These are phyloP conservation scores for Lactarius akahatsu DNA, from an alignment of 768 basidiomycete genomes.

Conservation along the genomic window DNA sequence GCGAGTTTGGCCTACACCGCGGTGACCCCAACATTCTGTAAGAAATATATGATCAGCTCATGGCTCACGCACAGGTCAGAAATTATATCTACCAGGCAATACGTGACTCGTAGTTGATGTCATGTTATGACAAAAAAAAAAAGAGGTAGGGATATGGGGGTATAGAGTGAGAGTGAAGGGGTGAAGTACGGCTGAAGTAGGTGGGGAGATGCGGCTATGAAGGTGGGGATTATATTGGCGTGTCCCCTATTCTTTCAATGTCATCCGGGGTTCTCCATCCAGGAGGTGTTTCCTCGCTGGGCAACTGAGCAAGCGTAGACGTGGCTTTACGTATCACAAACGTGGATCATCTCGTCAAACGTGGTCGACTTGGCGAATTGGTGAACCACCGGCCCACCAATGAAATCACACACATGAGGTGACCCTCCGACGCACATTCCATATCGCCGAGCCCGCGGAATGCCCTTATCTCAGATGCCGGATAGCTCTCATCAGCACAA, in stretches of 20 bases:
- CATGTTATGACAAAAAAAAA: slow-evolving; percentile 3
- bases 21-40: slow-evolving; percentile 78
- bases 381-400: slow-evolving; percentile 7
- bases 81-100: slow-evolving; percentile 23
- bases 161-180: neutral
- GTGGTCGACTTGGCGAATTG: neutral
- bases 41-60: neutral
- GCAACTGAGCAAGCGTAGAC: neutral
- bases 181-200: neutral
- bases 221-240: neutral
- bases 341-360: slow-evolving; percentile 24
- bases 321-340: slow-evolving; percentile 25
- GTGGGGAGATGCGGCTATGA: slow-evolving; percentile 8
- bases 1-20: slow-evolving; percentile 48
- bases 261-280: neutral
- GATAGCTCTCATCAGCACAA: neutral
- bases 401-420: slow-evolving; percentile 17
- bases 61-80: neutral
- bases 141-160: neutral
- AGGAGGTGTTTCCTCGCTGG: neutral
- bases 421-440: slow-evolving; percentile 7
- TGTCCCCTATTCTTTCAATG: neutral
- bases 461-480: slow-evolving; percentile 2
- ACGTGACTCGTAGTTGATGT: slow-evolving; percentile 29
- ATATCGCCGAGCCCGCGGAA: neutral